Conservation (phyloP, 1,139 yeast genomes). For the Sugiyamaella neomexicana region DNA sequence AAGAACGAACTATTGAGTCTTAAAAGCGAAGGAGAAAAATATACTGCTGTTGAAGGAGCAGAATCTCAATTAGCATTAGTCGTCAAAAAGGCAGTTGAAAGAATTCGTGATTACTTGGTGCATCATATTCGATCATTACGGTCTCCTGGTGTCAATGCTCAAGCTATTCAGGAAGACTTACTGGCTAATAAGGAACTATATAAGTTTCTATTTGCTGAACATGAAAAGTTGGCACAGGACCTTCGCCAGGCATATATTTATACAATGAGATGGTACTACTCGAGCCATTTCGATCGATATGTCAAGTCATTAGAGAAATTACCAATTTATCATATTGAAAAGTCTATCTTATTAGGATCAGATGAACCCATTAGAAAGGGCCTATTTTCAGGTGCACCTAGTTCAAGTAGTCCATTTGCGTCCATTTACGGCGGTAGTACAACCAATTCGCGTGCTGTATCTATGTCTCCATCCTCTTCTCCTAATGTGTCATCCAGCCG, state of each 20-base stretch:
- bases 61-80: slow-evolving; percentile 45
- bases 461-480: slow-evolving; percentile 29
- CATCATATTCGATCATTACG: slow-evolving; percentile 64
- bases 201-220: slow-evolving; percentile 54
- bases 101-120: slow-evolving; percentile 70
- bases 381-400: slow-evolving; percentile 15
- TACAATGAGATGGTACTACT: slow-evolving; percentile 93
- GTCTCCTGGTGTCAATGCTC: slow-evolving; percentile 55
- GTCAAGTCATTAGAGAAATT: slow-evolving; percentile 70
- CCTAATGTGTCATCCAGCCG: slow-evolving; percentile 30
- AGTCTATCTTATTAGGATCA: slow-evolving; percentile 53
- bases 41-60: slow-evolving; percentile 36
- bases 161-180: slow-evolving; percentile 67
- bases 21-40: slow-evolving; percentile 20
- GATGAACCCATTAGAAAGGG: slow-evolving; percentile 28
- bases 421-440: slow-evolving; percentile 13
- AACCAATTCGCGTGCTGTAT: slow-evolving; percentile 20
- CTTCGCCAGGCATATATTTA: slow-evolving; percentile 75
- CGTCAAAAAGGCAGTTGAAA: slow-evolving; percentile 60
- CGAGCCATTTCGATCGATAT: slow-evolving; percentile 75
- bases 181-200: slow-evolving; percentile 61
- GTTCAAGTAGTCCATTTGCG: slow-evolving; percentile 17
- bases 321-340: slow-evolving; percentile 54
- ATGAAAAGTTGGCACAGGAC: slow-evolving; percentile 70
- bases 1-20: slow-evolving; percentile 26